Percentiles rank a stretch among this genome's conserved stretches.
phyloP scores from a whole-genome alignment of 2,329 filamentous ascomycete genomes.

The Colletotrichum euphorbiae region DNA sequence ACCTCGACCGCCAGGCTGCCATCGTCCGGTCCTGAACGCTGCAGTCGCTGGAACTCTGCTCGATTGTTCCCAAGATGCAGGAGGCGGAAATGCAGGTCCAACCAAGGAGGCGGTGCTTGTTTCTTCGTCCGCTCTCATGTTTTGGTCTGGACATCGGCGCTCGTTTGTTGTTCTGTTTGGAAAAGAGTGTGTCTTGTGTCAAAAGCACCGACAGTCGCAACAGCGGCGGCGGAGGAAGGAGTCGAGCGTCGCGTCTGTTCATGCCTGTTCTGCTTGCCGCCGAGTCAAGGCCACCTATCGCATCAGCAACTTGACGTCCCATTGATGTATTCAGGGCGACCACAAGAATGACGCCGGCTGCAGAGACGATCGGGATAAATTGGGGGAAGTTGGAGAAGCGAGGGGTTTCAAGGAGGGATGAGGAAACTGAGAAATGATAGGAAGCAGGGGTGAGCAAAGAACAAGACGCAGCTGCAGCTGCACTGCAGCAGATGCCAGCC shows the following conservation, averaged over 20 bases:
- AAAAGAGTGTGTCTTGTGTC: conserved; percentile 34
- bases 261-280: conserved; percentile 12
- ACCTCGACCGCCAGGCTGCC: conserved; percentile 20
- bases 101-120: conserved; percentile 35
- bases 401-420: not conserved
- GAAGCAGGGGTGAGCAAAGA: not conserved
- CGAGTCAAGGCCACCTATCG: conserved; percentile 7
- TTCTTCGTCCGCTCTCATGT: conserved; percentile 33
- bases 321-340: not conserved
- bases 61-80: conserved; percentile 2
- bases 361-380: conserved; percentile 12
- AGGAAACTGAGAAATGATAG: not conserved
- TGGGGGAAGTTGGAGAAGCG: conserved; percentile 1
- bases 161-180: conserved; percentile 33
- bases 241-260: conserved; percentile 35
- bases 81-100: conserved; percentile 15
- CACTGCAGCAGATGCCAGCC: not conserved
- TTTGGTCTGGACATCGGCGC: conserved; percentile 37
- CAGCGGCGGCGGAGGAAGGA: conserved; percentile 28
- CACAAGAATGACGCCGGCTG: conserved; percentile 4
- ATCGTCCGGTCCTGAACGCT: conserved; percentile 18
- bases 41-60: conserved; percentile 12
- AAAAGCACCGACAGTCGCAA: conserved; percentile 28
- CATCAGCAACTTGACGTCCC: not conserved
- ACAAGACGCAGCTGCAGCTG: not conserved